Evolutionary conservation across 2,329 filamentous ascomycete genomes (phyloP).

Genomic region (Parastagonospora nodorum): DNA sequence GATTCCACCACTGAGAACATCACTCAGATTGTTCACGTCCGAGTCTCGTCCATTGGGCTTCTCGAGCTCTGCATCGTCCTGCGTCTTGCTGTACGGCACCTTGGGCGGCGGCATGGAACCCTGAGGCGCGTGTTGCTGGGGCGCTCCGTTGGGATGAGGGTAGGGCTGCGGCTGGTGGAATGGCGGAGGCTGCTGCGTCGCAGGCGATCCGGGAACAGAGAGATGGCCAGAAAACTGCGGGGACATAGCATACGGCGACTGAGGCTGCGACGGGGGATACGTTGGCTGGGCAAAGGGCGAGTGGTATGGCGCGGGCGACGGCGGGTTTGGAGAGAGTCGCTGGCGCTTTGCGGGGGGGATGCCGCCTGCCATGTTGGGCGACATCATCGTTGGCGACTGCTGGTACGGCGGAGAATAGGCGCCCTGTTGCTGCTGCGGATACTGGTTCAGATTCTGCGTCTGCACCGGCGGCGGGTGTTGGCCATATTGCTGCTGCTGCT

Average conservation of each 20-base stretch:
- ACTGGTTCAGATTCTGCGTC: slow-evolving; percentile 46
- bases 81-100: slow-evolving; percentile 57
- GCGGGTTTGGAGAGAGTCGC: slow-evolving; percentile 68
- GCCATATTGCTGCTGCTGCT: slow-evolving; percentile 32
- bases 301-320: slow-evolving; percentile 59
- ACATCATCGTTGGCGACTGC: slow-evolving; percentile 59
- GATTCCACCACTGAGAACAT: slow-evolving; percentile 81
- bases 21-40: slow-evolving; percentile 74
- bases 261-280: slow-evolving; percentile 19
- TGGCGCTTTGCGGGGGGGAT: slow-evolving; percentile 75
- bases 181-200: slow-evolving; percentile 34
- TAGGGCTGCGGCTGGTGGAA: slow-evolving; percentile 61
- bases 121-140: slow-evolving; percentile 26
- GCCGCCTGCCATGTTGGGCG: slow-evolving; percentile 49
- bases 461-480: slow-evolving; percentile 40
- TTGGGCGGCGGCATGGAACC: slow-evolving; percentile 67
- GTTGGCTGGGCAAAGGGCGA: slow-evolving; percentile 54
- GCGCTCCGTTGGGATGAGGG: slow-evolving; percentile 33
- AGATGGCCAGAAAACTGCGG: slow-evolving; percentile 35
- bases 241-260: slow-evolving; percentile 45
- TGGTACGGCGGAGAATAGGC: slow-evolving; percentile 44
- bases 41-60: slow-evolving; percentile 63
- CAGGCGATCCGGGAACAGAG: slow-evolving; percentile 40
- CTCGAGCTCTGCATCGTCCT: slow-evolving; percentile 50
- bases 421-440: slow-evolving; percentile 52